Evolutionary conservation across 1,284 basidiomycete genomes (phyloP).

Genomic region (Stereum hirsutum): DNA sequence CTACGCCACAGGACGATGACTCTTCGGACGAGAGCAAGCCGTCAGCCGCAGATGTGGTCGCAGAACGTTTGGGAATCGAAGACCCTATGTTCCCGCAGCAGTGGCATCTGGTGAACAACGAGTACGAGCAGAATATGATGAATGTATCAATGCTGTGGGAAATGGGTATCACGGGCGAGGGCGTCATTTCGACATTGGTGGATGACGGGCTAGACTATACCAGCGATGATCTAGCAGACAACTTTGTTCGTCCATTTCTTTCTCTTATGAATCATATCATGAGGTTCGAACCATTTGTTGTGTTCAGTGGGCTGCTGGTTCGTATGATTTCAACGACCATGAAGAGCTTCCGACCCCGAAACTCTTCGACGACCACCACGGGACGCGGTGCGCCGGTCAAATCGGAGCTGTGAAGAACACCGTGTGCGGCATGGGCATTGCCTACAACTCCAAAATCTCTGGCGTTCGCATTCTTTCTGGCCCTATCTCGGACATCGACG

Average conservation of each 20-base stretch:
- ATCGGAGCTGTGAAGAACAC: slow-evolving; percentile 96
- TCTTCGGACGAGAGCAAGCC: slow-evolving; percentile 16
- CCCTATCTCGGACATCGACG: slow-evolving; percentile 96
- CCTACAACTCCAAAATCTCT: slow-evolving; percentile 86
- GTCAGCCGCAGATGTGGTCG: slow-evolving; percentile 33
- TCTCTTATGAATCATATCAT: slow-evolving; percentile 7
- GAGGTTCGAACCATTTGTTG: neutral
- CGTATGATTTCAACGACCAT: slow-evolving; percentile 97
- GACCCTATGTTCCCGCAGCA: slow-evolving; percentile 86
- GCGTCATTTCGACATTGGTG: slow-evolving; percentile 83
- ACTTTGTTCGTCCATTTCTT: slow-evolving; percentile 68
- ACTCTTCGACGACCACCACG: slow-evolving; percentile 91
- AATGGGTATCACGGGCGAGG: slow-evolving; percentile 79
- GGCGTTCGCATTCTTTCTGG: slow-evolving; percentile 95
- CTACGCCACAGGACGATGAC: slow-evolving; percentile 22
- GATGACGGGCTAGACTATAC: slow-evolving; percentile 95
- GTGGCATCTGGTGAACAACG: slow-evolving; percentile 88
- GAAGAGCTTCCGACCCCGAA: slow-evolving; percentile 80
- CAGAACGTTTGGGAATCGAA: slow-evolving; percentile 59
- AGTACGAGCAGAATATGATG: slow-evolving; percentile 72
- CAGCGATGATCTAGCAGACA: slow-evolving; percentile 79
- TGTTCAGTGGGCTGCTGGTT: slow-evolving; percentile 75
- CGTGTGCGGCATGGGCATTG: slow-evolving; percentile 92
- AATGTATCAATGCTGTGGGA: slow-evolving; percentile 84
- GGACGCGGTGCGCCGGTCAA: slow-evolving; percentile 97